Percentiles rank a stretch among this genome's conserved stretches.
phyloP scores from a whole-genome alignment of 169 alveolate species.

The Plasmodium coatneyi region DNA sequence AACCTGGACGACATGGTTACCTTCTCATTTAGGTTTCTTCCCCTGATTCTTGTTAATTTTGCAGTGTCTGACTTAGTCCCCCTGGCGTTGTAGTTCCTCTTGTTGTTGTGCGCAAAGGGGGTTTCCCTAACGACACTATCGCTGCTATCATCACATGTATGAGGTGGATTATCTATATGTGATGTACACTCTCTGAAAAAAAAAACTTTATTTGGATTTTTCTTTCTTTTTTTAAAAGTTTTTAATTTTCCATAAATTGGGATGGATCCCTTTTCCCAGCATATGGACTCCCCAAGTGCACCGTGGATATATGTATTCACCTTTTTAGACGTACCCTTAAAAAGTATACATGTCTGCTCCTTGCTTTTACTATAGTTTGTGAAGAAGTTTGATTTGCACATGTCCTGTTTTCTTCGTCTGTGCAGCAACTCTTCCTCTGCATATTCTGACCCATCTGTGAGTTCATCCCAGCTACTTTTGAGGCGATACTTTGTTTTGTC shows the following conservation, averaged over 20 bases:
- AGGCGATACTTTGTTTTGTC: not conserved
- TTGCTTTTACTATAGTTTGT: not conserved
- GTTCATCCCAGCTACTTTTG: not conserved
- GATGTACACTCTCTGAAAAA: not conserved
- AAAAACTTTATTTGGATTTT: not conserved
- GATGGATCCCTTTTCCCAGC: not conserved
- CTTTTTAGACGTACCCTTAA: slow-evolving; percentile 1
- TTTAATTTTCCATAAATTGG: slow-evolving; percentile 4
- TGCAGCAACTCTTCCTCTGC: not conserved
- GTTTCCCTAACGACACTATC: not conserved
- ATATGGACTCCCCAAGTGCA: not conserved
- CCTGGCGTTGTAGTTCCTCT: not conserved
- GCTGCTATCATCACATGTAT: not conserved
- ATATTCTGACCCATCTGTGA: not conserved
- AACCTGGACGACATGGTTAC: not conserved
- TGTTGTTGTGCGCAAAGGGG: not conserved
- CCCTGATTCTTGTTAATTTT: not conserved
- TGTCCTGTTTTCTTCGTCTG: not conserved
- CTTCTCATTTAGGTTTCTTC: not conserved
- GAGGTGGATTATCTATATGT: not conserved
- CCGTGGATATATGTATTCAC: not conserved
- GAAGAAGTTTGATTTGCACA: not conserved
- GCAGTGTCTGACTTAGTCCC: not conserved
- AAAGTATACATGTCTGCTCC: not conserved
- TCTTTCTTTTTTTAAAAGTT: slow-evolving; percentile 13